Evolutionary conservation across 164 flowering plant species (phyloP).

Genomic region (Houttuynia cordata): DNA sequence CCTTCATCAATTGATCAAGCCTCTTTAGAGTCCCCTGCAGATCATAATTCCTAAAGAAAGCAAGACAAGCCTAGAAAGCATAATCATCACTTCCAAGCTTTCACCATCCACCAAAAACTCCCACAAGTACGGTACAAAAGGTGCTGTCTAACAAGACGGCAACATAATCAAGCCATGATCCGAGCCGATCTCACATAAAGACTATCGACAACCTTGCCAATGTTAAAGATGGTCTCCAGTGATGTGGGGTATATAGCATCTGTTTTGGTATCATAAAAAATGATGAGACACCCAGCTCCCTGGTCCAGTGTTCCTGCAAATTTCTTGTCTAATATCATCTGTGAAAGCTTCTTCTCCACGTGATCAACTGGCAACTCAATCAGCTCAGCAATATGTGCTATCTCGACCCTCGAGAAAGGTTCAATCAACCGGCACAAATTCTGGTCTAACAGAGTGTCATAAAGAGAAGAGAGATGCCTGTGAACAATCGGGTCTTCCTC

Average conservation of each 20-base stretch:
- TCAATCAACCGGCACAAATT: conserved; percentile 55
- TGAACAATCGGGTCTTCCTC: conserved; percentile 23
- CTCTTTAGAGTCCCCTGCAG: no score
- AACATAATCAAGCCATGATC: conserved; percentile 23
- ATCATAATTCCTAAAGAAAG: no score
- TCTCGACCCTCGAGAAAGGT: conserved; percentile 57
- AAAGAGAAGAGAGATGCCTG: conserved; percentile 23
- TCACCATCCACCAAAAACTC: no score
- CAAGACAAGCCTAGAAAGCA: no score
- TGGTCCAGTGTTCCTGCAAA: conserved; percentile 44
- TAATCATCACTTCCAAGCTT: no score
- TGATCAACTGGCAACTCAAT: conserved; percentile 30
- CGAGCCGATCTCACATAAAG: conserved; percentile 24
- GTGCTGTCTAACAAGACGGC: neutral
- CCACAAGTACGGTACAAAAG: no score
- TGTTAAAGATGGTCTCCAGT: conserved; percentile 21
- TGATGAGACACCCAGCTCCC: conserved; percentile 55
- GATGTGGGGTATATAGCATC: conserved; percentile 48
- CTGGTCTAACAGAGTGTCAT: conserved; percentile 57
- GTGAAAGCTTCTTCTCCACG: conserved; percentile 19
- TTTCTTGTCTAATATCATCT: conserved; percentile 20
- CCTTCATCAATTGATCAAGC: no score
- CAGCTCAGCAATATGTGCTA: conserved; percentile 40
- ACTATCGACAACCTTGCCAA: conserved; percentile 25
- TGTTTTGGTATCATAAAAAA: conserved; percentile 32